Evolutionary conservation across 345 rosid genomes (phyloP), one percentile per base, ranked within the genome.

Genomic region (Dovyalis caffra): DNA sequence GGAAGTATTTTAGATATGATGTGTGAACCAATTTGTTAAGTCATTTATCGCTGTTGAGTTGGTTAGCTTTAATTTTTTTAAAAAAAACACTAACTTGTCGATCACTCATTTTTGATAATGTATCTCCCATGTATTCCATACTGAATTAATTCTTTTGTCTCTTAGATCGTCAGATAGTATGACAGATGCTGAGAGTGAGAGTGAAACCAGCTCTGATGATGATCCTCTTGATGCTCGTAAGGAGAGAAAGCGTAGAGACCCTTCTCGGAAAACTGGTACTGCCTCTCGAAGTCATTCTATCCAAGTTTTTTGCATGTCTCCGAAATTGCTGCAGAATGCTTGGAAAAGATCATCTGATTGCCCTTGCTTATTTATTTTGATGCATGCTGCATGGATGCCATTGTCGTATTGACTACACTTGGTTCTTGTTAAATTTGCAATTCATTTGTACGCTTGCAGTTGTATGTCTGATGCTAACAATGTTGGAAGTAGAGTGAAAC

Each of bases 131-230:
- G 49, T 43, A 16, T 14, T 11, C n/a, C 62, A 7, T 62, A 32
- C 65, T 62, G 65, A 62, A 62, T 14, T 71, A 34, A 18, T 21
- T n/a, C 31, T 28, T 53, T 62, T 3, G 6, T 37, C 8, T 83
- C 57, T 75, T 80, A 92, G 98, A 90, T 84, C 81, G 28, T 85
- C 87, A 29, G 88, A 88, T 72, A 86, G 89, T 77, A 83, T 81
- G 25, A 81, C 91, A 62, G 92, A 86, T 76, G 83, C 78, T 57
- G 89, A 81, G 31, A 85, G 85, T 76, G 88, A 82, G 64, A 84
- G 83, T 65, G 86, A 76, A 71, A 83, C 83, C 34, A 88, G 85
- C 79, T 64, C 78, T 73, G 86, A 82, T 82, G 90, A 88, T 79
- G 88, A 75, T 56, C 77, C 74, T 80, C 75, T 37, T 78, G 85